A percentile compares a stretch with the other conserved stretches of the same genome.
These are phyloP conservation scores for Oleoguttula mirabilis DNA, from an alignment of 495 filamentous ascomycete species.

Conservation along the genomic window DNA sequence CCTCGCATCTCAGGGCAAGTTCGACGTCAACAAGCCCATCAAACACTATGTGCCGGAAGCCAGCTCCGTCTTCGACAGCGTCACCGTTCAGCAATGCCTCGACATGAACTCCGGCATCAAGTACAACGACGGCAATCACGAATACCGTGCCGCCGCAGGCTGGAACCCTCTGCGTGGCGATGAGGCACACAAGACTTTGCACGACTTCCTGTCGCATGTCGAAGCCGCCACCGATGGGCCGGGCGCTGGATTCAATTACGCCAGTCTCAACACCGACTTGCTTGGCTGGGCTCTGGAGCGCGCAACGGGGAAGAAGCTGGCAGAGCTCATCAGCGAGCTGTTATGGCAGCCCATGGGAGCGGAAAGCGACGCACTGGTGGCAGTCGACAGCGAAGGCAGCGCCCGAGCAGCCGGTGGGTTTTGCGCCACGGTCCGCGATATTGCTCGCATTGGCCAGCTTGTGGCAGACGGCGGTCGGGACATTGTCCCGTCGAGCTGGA, in stretches of 20 bases:
- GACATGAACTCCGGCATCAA: constrained; percentile 11
- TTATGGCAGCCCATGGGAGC: constrained; percentile 15
- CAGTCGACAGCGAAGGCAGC: constrained; percentile 5
- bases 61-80: not conserved
- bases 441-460: constrained; percentile 12
- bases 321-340: constrained; percentile 12
- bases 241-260: constrained; percentile 9
- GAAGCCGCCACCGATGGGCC: constrained; percentile 1
- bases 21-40: constrained; percentile 6
- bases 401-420: constrained; percentile 11
- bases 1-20: constrained; percentile 1
- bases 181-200: constrained; percentile 6
- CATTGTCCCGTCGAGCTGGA: constrained; percentile 8
- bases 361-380: constrained; percentile 8
- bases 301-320: constrained; percentile 6
- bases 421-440: constrained; percentile 13
- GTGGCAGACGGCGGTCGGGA: constrained; percentile 3
- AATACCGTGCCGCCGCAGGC: constrained; percentile 6
- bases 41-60: constrained; percentile 9
- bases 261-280: constrained; percentile 12
- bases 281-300: constrained; percentile 10
- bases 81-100: constrained; percentile 11
- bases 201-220: constrained; percentile 3
- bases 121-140: constrained; percentile 2
- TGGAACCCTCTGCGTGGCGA: constrained; percentile 3